These are phyloP conservation scores for Bipolaris oryzae DNA, from an alignment of 2,329 filamentous ascomycete species.

Conservation along the genomic window DNA sequence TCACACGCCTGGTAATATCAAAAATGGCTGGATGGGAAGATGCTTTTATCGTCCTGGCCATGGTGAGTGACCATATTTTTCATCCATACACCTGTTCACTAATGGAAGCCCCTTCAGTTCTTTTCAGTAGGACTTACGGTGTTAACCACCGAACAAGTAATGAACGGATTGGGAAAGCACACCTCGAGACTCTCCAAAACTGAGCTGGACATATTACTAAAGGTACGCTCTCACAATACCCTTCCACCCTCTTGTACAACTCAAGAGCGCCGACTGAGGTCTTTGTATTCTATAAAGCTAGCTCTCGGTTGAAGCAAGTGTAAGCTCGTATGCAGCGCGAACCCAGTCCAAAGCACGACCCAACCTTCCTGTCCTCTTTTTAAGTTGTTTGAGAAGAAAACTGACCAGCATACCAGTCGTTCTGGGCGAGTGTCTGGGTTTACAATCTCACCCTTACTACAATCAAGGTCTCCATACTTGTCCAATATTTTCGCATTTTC, in stretches of 20 bases:
- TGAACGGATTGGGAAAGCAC: conserved; percentile 41
- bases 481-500: conserved; percentile 44
- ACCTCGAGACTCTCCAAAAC: conserved; percentile 16
- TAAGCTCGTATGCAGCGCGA: neutral
- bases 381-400: no score
- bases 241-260: neutral
- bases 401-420: conserved; percentile 34
- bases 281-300: neutral
- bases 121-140: conserved; percentile 38
- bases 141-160: conserved; percentile 35
- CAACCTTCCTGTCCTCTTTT: neutral
- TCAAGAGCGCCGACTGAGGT: neutral
- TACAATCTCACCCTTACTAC: conserved; percentile 41
- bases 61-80: conserved; percentile 28
- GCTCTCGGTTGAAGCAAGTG: neutral
- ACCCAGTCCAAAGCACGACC: no score
- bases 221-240: conserved; percentile 17
- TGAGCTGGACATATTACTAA: conserved; percentile 16
- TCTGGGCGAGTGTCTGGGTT: conserved; percentile 45
- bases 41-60: conserved; percentile 38
- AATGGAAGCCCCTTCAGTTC: conserved; percentile 21
- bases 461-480: conserved; percentile 43
- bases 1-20: conserved; percentile 35
- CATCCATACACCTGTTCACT: neutral
- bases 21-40: conserved; percentile 38